Base-by-base conservation (phyloP, 2,329 filamentous ascomycete genomes). In the Penicillium sp. region DNA sequence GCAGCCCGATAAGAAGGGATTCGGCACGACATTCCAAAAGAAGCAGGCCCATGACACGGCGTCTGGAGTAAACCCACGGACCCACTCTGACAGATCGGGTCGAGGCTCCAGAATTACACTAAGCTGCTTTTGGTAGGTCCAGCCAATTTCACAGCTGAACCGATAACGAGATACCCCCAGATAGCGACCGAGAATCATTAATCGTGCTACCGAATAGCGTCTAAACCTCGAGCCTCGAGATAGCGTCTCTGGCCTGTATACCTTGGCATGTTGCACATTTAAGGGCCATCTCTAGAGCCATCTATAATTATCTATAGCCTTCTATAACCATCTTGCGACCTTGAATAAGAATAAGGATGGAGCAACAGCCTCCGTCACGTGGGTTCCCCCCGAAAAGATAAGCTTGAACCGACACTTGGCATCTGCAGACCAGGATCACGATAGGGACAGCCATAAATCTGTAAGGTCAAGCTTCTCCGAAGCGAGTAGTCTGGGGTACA, bases 61-160 rank as follows among this genome's bases (percentile, higher is more conserved):
- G 42, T 54, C 54, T 50, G 47, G 51, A 53, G 53, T 52, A 52
- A 12, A 43, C 10, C 39, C 39, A 42, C 5, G 41, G 48, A 18
- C 44, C 56, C 53, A 53, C 53, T 47, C 51, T 49, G 52, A 31
- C 18, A 34, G 45, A 50, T 52, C 56, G 31, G 43, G 46, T 49
- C 47, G 29, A 47, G 21, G 34, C 29, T 38, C 41, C 28, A 29
- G 28, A 29, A 10, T 15, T 4, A 16, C 49, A 41, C 60, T 58
- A 64, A 28, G 2, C 58, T 57, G 16, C 43, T 60, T 49, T 13
- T n/a, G 51, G 61, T 31, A 64, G 53, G 60, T 64, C 56, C 60
- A 64, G 34, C 48, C 60, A 52, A 47, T 36, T 33, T 21, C 28
- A 18, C 7, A n/a, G n/a, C 6, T 10, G 16, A 16, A 29, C 34